phyloP scores from a whole-genome alignment of 176 grass and related monocot species.

The Triticum aestivum region IWGSC_CS_RefSeq_v2.1 NC_057805.1:388780645-388781144 shows the following conservation, averaged over 20 bases:
- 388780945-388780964: neutral
- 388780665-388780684: neutral
- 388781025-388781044: neutral
- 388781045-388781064: neutral
- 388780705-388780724: neutral
- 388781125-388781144: neutral
- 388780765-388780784: neutral
- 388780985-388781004: conserved; percentile 7
- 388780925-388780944: neutral
- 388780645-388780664: neutral
- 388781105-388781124: neutral
- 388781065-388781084: neutral
- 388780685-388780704: neutral
- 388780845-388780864: neutral
- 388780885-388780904: neutral
- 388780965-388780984: neutral
- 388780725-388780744: neutral
- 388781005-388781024: neutral
- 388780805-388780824: neutral
- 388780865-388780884: neutral
- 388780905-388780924: neutral
- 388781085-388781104: neutral
- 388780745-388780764: neutral
- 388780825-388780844: neutral
- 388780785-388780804: neutral